Evolutionary conservation across 2,329 filamentous ascomycete species (phyloP).

Genomic region (Penicillium palitans): DNA sequence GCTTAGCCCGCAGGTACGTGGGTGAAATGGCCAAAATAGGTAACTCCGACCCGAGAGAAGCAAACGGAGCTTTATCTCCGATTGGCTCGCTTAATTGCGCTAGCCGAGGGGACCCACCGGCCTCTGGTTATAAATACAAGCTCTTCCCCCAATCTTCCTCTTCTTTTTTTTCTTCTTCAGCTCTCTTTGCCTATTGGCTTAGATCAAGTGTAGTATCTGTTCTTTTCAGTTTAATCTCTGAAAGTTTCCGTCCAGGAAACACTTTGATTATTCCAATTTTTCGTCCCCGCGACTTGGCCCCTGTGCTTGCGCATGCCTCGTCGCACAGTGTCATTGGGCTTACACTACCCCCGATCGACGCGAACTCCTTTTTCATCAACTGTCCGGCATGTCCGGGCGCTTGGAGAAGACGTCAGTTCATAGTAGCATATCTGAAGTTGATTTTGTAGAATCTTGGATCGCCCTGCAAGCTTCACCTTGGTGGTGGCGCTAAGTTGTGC

Average conservation of each 20-base stretch:
- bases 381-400: conserved; percentile 52
- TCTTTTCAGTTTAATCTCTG: conserved; percentile 98
- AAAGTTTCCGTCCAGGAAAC: conserved; percentile 70
- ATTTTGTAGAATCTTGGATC: too few species aligned
- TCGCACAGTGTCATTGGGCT: conserved; percentile 72
- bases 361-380: conserved; percentile 63
- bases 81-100: conserved; percentile 7
- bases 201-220: conserved; percentile 98
- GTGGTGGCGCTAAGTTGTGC: too few species aligned
- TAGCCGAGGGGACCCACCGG: not conserved
- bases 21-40: not conserved
- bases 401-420: conserved; percentile 54
- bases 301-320: conserved; percentile 71
- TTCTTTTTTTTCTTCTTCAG: conserved; percentile 50
- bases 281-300: conserved; percentile 56
- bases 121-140: conserved; percentile 33
- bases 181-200: conserved; percentile 63
- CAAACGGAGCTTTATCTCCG: not conserved
- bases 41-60: not conserved
- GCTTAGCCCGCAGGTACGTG: not conserved
- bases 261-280: conserved; percentile 84
- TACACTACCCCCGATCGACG: conserved; percentile 73
- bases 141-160: conserved; percentile 30
- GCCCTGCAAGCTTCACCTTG: too few species aligned
- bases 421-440: too few species aligned